Percentiles rank a stretch among this genome's conserved stretches.
phyloP scores from a whole-genome alignment of 805 yeast genomes.

The Sugiyamaella chiloensis region DNA sequence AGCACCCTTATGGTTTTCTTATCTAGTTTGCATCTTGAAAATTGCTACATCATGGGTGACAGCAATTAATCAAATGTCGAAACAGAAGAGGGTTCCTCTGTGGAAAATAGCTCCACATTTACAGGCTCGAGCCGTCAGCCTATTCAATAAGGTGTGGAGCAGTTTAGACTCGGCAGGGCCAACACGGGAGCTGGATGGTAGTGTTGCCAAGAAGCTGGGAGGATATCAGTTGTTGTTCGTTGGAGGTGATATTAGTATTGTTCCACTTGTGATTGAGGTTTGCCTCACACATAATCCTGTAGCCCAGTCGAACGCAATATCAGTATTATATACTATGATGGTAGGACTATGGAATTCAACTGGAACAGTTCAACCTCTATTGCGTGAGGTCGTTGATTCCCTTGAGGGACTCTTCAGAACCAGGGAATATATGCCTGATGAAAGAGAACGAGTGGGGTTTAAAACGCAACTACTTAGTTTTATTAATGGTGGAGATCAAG shows the following conservation, averaged over 20 bases:
- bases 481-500: too few relatives aligned
- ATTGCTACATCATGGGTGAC: constrained; percentile 66
- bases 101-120: constrained; percentile 59
- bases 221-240: constrained; percentile 79
- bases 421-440: constrained; percentile 53
- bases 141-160: constrained; percentile 69
- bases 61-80: constrained; percentile 64
- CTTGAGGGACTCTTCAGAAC: constrained; percentile 61
- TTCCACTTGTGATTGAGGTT: not conserved
- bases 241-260: not conserved
- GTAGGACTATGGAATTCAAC: constrained; percentile 62
- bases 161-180: too few relatives aligned
- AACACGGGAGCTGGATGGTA: constrained; percentile 51
- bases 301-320: constrained; percentile 61
- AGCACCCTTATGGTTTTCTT: constrained; percentile 55
- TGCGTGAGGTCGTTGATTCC: constrained; percentile 62
- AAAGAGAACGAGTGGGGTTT: constrained; percentile 35
- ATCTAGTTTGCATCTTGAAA: constrained; percentile 52
- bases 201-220: constrained; percentile 59
- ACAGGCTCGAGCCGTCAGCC: constrained; percentile 53
- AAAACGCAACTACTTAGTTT: constrained; percentile 11
- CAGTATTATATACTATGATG: constrained; percentile 66
- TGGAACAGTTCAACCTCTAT: constrained; percentile 49
- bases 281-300: constrained; percentile 28
- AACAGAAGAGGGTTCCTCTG: constrained; percentile 71